Conservation (phyloP, 2,329 filamentous ascomycete species). For the Aurifilum marmelostoma region DNA sequence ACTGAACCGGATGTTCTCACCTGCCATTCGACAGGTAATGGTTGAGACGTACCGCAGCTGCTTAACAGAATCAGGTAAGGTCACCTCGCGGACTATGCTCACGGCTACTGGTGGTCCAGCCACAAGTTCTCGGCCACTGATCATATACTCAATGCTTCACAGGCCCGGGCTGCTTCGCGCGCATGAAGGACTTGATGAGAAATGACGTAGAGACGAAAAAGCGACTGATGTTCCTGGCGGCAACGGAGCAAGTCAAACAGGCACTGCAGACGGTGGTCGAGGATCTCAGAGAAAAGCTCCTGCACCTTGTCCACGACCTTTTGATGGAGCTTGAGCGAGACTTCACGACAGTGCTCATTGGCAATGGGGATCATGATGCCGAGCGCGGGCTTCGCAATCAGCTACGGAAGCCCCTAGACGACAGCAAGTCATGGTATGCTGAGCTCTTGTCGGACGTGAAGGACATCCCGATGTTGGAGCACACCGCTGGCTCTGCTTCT, state of each 20-base stretch:
- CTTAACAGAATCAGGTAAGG: constrained; percentile 45
- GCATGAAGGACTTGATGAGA: constrained; percentile 57
- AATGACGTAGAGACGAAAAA: constrained; percentile 46
- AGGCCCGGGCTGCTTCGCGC: constrained; percentile 48
- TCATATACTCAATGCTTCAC: background rate
- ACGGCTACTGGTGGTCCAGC: constrained; percentile 3
- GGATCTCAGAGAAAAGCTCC: background rate
- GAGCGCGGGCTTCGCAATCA: background rate
- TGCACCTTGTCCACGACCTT: background rate
- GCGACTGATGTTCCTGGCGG: constrained; percentile 53
- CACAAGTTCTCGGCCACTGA: constrained; percentile 4
- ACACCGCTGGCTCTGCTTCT: background rate
- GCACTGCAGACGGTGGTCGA: constrained; percentile 43
- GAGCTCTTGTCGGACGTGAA: background rate
- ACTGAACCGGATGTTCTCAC: constrained; percentile 57
- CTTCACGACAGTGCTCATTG: constrained; percentile 6
- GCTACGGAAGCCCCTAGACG: background rate
- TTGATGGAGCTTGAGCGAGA: constrained; percentile 7
- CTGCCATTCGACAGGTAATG: constrained; percentile 51
- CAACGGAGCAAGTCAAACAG: constrained; percentile 44
- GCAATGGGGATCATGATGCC: no score
- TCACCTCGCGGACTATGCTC: background rate
- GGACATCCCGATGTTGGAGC: background rate
- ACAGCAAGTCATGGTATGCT: constrained; percentile 4
- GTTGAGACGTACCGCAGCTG: constrained; percentile 49